Evolutionary conservation across 768 basidiomycete species (phyloP).

Genomic region (Leccinellum albellum): DNA sequence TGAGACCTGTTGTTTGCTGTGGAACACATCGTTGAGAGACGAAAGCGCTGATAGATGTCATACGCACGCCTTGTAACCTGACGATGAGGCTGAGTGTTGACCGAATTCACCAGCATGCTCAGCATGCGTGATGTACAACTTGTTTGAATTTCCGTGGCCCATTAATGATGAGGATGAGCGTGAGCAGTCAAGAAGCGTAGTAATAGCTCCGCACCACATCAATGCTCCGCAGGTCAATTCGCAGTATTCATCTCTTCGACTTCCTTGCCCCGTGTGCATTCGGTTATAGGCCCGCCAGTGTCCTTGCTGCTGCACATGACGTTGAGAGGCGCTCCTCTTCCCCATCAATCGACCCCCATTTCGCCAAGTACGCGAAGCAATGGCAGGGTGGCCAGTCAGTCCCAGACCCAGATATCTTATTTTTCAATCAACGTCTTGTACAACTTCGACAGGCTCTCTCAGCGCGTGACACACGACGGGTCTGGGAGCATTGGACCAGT

Average conservation of each 20-base stretch:
- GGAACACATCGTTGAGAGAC: constrained; percentile 8
- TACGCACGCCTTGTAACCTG: constrained; percentile 65
- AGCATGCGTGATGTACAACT: constrained; percentile 85
- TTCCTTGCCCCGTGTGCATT: constrained; percentile 40
- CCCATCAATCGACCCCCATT: background rate
- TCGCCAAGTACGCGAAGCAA: constrained; percentile 8
- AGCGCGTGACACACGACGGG: constrained; percentile 30
- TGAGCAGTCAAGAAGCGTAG: constrained; percentile 2
- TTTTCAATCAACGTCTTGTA: constrained; percentile 36
- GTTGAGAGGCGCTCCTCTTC: constrained; percentile 1
- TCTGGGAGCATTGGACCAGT: constrained; percentile 37
- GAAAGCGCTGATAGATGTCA: background rate
- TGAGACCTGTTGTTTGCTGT: constrained; percentile 64
- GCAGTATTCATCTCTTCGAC: constrained; percentile 34
- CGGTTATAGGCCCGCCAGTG: constrained; percentile 16
- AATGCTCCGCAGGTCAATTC: constrained; percentile 29
- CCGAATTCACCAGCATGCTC: constrained; percentile 81
- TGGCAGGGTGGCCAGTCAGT: constrained; percentile 8
- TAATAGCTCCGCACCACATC: background rate
- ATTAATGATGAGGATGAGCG: constrained; percentile 36
- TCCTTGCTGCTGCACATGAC: constrained; percentile 7
- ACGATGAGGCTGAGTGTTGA: constrained; percentile 75
- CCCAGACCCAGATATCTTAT: constrained; percentile 30
- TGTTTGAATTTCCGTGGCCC: constrained; percentile 85
- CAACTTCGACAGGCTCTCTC: constrained; percentile 38